Evolutionary conservation across 371 early-diverging fungal genomes (phyloP).

Genomic region (Mycotypha africana): DNA sequence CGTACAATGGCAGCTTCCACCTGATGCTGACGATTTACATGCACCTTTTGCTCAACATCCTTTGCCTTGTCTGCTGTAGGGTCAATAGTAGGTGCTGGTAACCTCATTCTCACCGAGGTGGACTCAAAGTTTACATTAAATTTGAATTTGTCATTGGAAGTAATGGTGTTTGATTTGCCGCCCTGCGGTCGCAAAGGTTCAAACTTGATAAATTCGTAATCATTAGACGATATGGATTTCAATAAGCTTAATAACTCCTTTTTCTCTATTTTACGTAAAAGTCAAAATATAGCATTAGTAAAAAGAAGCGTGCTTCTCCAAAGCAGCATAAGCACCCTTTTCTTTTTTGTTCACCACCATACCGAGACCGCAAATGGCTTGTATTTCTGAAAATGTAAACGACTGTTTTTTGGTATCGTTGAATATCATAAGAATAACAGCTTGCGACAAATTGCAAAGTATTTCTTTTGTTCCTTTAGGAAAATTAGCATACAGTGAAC

Average conservation of each 20-base stretch:
- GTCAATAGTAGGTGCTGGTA: constrained; percentile 75
- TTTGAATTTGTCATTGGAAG: constrained; percentile 31
- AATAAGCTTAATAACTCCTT: not conserved
- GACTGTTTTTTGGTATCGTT: constrained; percentile 42
- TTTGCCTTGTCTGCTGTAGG: constrained; percentile 72
- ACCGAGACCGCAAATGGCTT: constrained; percentile 54
- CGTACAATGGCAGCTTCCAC: constrained; percentile 95
- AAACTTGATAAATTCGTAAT: not conserved
- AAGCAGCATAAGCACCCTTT: too few relatives aligned
- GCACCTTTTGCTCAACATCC: constrained; percentile 67
- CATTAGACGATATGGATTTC: not conserved
- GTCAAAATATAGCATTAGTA: not conserved
- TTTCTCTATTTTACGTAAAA: not conserved
- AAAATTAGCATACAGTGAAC: constrained; percentile 65
- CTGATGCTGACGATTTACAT: constrained; percentile 77
- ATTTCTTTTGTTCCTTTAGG: constrained; percentile 60
- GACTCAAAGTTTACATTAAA: constrained; percentile 68
- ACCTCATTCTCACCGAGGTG: constrained; percentile 59
- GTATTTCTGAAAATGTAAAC: constrained; percentile 65
- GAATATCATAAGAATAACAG: constrained; percentile 70
- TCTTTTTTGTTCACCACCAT: constrained; percentile 8
- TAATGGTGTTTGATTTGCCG: too few relatives aligned
- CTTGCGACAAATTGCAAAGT: constrained; percentile 68
- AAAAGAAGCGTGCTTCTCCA: too few relatives aligned
- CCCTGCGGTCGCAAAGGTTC: too few relatives aligned